Percentiles rank a stretch among this genome's conserved stretches.
phyloP scores from a whole-genome alignment of 805 yeast species.

The Suhomyces canberraensis region DNA sequence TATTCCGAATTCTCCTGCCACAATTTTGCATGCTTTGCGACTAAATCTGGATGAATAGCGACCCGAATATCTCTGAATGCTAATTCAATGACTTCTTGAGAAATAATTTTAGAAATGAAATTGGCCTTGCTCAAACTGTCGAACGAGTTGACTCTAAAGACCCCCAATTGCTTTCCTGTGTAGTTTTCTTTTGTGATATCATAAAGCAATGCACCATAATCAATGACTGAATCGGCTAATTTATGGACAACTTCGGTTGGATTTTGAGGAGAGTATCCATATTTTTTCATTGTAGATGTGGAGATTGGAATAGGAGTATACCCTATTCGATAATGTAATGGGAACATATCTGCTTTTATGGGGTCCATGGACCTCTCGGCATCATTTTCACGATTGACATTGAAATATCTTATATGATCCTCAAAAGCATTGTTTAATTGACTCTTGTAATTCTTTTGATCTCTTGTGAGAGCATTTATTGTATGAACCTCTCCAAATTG shows the following conservation, averaged over 20 bases:
- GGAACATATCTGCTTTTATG: conserved; percentile 2
- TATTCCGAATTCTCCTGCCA: conserved; percentile 48
- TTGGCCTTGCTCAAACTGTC: conserved; percentile 51
- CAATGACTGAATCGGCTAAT: conserved; percentile 34
- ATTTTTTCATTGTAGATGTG: conserved; percentile 29
- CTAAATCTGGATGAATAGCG: conserved; percentile 31
- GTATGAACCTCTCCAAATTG: conserved; percentile 52
- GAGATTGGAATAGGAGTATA: conserved; percentile 31
- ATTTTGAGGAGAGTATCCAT: conserved; percentile 32
- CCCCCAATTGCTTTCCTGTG: conserved; percentile 50
- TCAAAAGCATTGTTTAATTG: conserved; percentile 40
- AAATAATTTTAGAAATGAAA: conserved; percentile 42
- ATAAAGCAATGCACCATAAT: conserved; percentile 45
- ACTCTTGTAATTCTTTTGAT: conserved; percentile 42
- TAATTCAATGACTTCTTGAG: conserved; percentile 47
- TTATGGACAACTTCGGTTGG: conserved; percentile 30
- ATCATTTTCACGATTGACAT: conserved; percentile 16
- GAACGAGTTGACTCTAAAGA: conserved; percentile 48
- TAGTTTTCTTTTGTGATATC: conserved; percentile 33
- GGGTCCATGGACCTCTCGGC: not conserved
- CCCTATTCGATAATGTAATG: conserved; percentile 17
- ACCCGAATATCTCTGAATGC: conserved; percentile 45
- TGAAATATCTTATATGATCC: conserved; percentile 33
- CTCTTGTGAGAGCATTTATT: conserved; percentile 46
- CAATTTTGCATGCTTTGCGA: conserved; percentile 36